Evolutionary conservation across 192 early-diverging fungal species (phyloP), one percentile per base, ranked within the genome.

Genomic region (Coemansia sp.): DNA sequence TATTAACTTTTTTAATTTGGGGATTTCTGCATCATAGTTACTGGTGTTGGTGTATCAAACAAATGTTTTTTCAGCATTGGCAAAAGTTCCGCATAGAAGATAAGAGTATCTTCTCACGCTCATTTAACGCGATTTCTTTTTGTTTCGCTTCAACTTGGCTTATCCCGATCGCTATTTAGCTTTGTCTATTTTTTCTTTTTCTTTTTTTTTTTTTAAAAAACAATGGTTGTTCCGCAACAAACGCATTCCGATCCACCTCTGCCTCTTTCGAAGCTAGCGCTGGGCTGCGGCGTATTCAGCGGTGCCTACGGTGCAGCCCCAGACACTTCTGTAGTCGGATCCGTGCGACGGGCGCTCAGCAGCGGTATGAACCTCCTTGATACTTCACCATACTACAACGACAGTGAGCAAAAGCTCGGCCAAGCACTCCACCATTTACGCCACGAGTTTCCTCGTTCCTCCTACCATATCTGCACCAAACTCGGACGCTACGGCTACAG

Each of bases 341-440:
- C 72, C 1, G 66, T 80, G 40, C 68, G 72, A 31, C 42, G 55
- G 28, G 77, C 77, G n/a, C 62, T 80, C 22, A 66, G 58, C 16
- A 71, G 45, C 38, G 89, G 88, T 4, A 86, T 92, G 70, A 89
- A 87, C 63, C 71, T 83, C 25, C 85, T 90, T 42, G 91, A 92
- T 33, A 91, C 91, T 2, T 88, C 88, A 3, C 89, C 89, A 17
- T 92, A 90, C 64, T 92, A 92, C 67, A 84, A 84, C 33, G 71
- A 86, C 57, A 88, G 87, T 59, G 89, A 92, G 70, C 57, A 72
- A 10, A 83, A 87, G 33, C 85, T 92, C 3, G 89, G 91, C 14
- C 72, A 85, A 3, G 89, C 87, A 1, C 69, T 92, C 0, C 51
- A 64, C 2, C 42, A 62, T 10, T 64, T 92, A 42, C 51, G 58